phyloP scores from a whole-genome alignment of 106 monocot species.

The Allium sativum region DNA sequence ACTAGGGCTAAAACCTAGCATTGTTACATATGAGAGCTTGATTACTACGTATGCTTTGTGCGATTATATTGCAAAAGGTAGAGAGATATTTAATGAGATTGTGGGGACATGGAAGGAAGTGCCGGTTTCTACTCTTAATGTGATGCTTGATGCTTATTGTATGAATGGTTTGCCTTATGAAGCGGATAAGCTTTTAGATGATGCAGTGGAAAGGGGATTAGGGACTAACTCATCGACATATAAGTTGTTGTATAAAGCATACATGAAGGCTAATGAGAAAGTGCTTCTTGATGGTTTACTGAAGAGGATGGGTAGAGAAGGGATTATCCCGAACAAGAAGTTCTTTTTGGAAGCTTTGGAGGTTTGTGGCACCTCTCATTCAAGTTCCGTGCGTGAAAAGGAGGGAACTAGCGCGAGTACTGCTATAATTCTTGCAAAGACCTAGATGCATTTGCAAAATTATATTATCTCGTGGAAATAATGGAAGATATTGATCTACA shows the following conservation, averaged over 20 bases:
- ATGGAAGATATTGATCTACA: not conserved
- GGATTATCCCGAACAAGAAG: slow-evolving; percentile 87
- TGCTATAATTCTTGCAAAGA: slow-evolving; percentile 1
- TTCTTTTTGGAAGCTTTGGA: slow-evolving; percentile 82
- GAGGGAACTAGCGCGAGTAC: slow-evolving; percentile 7
- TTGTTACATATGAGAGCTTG: slow-evolving; percentile 73
- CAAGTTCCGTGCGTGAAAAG: not conserved
- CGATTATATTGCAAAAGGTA: slow-evolving; percentile 60
- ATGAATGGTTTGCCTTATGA: slow-evolving; percentile 56
- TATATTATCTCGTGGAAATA: not conserved
- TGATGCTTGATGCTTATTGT: slow-evolving; percentile 91
- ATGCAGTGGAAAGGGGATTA: slow-evolving; percentile 27
- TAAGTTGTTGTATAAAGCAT: slow-evolving; percentile 78
- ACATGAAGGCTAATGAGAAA: slow-evolving; percentile 63
- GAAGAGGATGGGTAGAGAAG: slow-evolving; percentile 58
- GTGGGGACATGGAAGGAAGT: slow-evolving; percentile 26
- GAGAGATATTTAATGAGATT: slow-evolving; percentile 76
- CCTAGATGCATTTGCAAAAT: not conserved
- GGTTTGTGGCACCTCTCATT: slow-evolving; percentile 26
- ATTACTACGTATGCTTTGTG: slow-evolving; percentile 81
- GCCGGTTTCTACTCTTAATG: slow-evolving; percentile 72
- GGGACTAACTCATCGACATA: slow-evolving; percentile 61
- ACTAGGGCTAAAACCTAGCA: slow-evolving; percentile 63
- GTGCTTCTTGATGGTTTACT: slow-evolving; percentile 55
- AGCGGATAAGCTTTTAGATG: slow-evolving; percentile 59